Conservation (phyloP, 331 rosid species). For the Malus hybrid region DNA sequence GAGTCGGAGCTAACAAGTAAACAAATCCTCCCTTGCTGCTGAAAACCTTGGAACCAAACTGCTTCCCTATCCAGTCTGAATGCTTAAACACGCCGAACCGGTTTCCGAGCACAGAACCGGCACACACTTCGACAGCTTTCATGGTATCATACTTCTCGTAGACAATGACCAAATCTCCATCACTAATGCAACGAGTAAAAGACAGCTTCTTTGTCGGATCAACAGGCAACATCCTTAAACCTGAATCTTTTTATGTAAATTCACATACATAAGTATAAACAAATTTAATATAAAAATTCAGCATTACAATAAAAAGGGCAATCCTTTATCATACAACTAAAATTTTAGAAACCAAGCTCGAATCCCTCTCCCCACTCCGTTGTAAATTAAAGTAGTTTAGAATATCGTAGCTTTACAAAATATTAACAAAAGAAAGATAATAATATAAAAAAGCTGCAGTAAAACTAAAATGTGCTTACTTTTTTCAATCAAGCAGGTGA, state of each 20-base stretch:
- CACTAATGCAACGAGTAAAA: slow-evolving; percentile 33
- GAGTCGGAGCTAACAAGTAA: slow-evolving; percentile 76
- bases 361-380: neutral
- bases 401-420: too few species aligned
- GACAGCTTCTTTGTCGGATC: slow-evolving; percentile 46
- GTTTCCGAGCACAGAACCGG: slow-evolving; percentile 50
- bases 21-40: slow-evolving; percentile 73
- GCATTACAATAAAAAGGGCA: neutral
- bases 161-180: slow-evolving; percentile 67
- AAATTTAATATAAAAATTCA: neutral
- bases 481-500: neutral
- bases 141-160: slow-evolving; percentile 64
- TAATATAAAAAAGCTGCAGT: neutral
- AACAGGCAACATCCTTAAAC: slow-evolving; percentile 44
- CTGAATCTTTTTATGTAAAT: neutral
- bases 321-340: neutral
- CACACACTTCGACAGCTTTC: slow-evolving; percentile 61
- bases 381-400: too few species aligned
- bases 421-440: too few species aligned
- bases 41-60: slow-evolving; percentile 64
- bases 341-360: neutral
- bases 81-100: slow-evolving; percentile 80
- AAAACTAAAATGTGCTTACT: neutral
- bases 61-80: slow-evolving; percentile 80
- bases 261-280: neutral